phyloP scores from a whole-genome alignment of 2,329 filamentous ascomycete species.

The Aspergillus caelatus region DNA sequence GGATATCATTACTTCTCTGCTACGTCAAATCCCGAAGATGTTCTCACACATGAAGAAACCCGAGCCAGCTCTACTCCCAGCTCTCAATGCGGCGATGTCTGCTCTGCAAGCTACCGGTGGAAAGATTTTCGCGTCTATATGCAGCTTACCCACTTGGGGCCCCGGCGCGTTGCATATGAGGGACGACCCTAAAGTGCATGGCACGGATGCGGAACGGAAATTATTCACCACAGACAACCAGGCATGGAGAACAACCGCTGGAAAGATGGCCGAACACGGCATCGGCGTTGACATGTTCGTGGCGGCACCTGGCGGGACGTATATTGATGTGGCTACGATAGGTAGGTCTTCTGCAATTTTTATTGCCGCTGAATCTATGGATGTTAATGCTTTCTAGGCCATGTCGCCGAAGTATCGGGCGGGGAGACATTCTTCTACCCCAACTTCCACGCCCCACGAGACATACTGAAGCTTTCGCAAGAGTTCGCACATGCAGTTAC shows the following conservation, averaged over 20 bases:
- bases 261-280: conserved; percentile 83
- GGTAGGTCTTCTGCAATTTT: conserved; percentile 54
- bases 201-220: conserved; percentile 88
- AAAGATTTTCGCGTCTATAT: conserved; percentile 85
- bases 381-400: conserved; percentile 54
- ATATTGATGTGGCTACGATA: conserved; percentile 90
- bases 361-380: not conserved
- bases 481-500: conserved; percentile 87
- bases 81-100: conserved; percentile 79
- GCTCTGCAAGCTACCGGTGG: conserved; percentile 85
- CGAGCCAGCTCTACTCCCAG: conserved; percentile 83
- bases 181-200: conserved; percentile 83
- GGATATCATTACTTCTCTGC: conserved; percentile 81
- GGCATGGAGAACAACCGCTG: conserved; percentile 81
- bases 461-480: conserved; percentile 78
- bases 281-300: conserved; percentile 94
- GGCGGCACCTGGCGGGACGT: conserved; percentile 84
- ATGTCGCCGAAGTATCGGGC: conserved; percentile 84
- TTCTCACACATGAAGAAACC: conserved; percentile 88
- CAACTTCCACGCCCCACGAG: conserved; percentile 87
- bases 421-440: conserved; percentile 97
- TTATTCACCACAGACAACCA: conserved; percentile 88
- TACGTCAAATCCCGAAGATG: conserved; percentile 79
- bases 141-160: conserved; percentile 88
- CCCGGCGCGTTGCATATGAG: conserved; percentile 82